Evolutionary conservation across 176 grass and related monocot species (phyloP).

Genomic region (Carex myosuroides): DNA sequence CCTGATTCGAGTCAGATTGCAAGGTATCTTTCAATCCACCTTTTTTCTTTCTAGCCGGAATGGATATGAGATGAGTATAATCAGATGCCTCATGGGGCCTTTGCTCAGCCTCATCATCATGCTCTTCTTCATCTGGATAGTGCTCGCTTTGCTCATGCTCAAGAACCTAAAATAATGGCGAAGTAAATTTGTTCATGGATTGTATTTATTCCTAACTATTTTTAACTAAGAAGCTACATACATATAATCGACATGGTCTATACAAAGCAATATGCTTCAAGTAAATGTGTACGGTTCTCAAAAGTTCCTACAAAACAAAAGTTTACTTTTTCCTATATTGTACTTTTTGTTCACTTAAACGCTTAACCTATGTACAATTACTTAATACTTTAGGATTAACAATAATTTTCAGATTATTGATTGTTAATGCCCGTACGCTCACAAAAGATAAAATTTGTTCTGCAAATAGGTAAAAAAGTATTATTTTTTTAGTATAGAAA

Average conservation of each 20-base stretch:
- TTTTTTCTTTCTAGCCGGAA: constrained; percentile 54
- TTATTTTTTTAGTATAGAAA: not conserved
- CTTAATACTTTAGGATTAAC: not conserved
- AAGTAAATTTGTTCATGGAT: not conserved
- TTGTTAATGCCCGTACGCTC: not conserved
- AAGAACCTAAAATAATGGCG: not conserved
- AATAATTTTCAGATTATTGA: not conserved
- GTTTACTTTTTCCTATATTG: not conserved
- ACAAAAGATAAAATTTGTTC: not conserved
- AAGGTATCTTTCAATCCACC: constrained; percentile 46
- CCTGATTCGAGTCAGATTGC: constrained; percentile 39
- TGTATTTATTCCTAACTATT: not conserved
- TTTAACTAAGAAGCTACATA: not conserved
- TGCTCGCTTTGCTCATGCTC: constrained; percentile 23
- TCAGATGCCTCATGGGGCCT: constrained; percentile 18
- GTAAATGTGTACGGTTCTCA: not conserved
- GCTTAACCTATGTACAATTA: not conserved
- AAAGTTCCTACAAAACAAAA: not conserved
- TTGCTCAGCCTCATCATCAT: constrained; percentile 32
- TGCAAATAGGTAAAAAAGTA: not conserved
- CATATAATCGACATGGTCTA: not conserved
- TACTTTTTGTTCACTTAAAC: not conserved
- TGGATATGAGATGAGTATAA: constrained; percentile 57
- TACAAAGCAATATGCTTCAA: not conserved
- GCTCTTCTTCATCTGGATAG: constrained; percentile 35